Conservation (phyloP, 73 alveolate species). For the Paramecium biaurelia region DNA sequence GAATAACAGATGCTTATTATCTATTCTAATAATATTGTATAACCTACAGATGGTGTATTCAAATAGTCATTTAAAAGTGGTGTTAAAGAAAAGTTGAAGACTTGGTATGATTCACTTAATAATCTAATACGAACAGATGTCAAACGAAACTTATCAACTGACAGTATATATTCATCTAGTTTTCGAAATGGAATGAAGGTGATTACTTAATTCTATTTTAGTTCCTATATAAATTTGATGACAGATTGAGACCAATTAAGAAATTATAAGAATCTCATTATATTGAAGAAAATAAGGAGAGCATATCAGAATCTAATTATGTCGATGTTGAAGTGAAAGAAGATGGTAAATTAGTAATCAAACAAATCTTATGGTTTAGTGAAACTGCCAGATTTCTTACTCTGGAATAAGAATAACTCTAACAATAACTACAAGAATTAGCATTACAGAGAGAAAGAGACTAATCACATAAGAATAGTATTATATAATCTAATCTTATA, state of each 20-base stretch:
- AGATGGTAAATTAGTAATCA: slow-evolving; percentile 12
- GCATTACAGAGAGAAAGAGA: not conserved
- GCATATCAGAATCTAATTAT: not conserved
- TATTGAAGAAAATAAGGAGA: not conserved
- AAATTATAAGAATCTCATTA: not conserved
- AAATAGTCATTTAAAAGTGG: slow-evolving; percentile 5
- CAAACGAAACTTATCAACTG: not conserved
- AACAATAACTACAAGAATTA: not conserved
- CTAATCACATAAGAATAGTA: not conserved
- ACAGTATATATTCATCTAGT: not conserved
- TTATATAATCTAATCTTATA: not conserved
- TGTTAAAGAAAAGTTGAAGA: not conserved
- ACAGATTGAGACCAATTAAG: slow-evolving; percentile 23
- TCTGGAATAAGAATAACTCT: not conserved
- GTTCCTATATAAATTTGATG: slow-evolving; percentile 11
- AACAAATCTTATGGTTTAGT: slow-evolving; percentile 7
- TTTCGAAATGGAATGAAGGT: slow-evolving; percentile 43
- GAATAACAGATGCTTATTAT: slow-evolving; percentile 31
- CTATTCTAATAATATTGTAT: not conserved
- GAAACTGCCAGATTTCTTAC: slow-evolving; percentile 14
- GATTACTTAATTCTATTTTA: not conserved
- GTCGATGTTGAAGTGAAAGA: slow-evolving; percentile 35
- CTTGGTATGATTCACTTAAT: not conserved
- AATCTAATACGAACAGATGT: not conserved
- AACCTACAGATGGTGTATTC: slow-evolving; percentile 37